Base-by-base conservation (phyloP, 2,329 filamentous ascomycete genomes). In the Colletotrichum orchidophilum region DNA sequence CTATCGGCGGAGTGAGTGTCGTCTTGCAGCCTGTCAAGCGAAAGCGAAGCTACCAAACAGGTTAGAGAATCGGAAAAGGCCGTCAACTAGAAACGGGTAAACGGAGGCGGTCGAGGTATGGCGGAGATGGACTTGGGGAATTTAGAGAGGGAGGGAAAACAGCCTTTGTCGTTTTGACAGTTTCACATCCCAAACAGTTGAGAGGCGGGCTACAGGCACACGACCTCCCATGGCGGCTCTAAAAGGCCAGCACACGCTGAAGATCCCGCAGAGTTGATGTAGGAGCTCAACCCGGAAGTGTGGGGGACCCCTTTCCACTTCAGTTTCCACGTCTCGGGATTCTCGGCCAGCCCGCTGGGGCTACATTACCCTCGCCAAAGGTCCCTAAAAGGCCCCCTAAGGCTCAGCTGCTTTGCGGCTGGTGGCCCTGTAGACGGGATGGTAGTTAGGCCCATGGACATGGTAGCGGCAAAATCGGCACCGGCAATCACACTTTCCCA, bases 151-250 rank as follows among this genome's bases (percentile, higher is more conserved):
- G 65, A 46, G 39, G 18, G 31, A 49, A 59, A 54, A 63, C 57
- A 35, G 65, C 58, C 58, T 71, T 50, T 63, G 69, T 59, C 53
- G 69, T 69, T 69, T 71, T 69, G 49, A 53, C 58, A 64, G 71
- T 73, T 73, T 72, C 71, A 72, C 24, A 72, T 73, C 60, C 71
- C 63, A 72, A 63, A 73, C 71, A 72, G 63, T 59, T 64, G 68
- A 72, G 63, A 59, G 52, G 52, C 69, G 50, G 42, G 52, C 54
- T 52, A 63, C 26, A 57, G 49, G 62, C 66, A 70, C 31, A 29
- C 66, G 53, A 27, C 58, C 42, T 33, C 49, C 27, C 53, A 58
- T 31, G 64, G 26, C 64, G 27, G 53, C 50, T 62, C 42, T 68
- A 42, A 71, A 63, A 42, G 42, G 33, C 54, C 55, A 54, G 21